phyloP scores from a whole-genome alignment of 495 filamentous ascomycete species.

The Neurospora sp. region DNA sequence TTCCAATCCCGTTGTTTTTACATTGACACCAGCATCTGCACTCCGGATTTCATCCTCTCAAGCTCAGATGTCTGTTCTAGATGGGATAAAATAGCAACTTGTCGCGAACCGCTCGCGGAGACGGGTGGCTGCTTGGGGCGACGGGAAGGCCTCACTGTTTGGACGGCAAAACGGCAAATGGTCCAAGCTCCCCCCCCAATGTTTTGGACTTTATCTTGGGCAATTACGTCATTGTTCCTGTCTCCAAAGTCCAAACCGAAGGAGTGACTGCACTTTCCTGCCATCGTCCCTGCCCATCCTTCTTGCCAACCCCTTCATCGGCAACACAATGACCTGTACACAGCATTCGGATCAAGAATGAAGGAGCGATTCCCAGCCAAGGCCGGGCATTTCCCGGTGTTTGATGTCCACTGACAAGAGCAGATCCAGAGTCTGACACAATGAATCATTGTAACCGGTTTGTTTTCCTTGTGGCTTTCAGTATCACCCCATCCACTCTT shows the following conservation, averaged over 20 bases:
- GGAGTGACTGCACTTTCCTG: background rate
- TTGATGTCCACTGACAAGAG: background rate
- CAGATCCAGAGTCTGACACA: background rate
- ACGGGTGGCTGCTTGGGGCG: background rate
- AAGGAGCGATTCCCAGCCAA: background rate
- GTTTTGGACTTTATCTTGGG: background rate
- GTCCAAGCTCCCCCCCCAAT: background rate
- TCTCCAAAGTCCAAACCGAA: background rate
- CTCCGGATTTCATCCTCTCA: background rate
- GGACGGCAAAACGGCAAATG: background rate
- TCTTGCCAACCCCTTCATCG: background rate
- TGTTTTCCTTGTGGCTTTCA: background rate
- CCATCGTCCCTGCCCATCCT: background rate
- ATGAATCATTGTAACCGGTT: background rate
- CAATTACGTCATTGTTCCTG: background rate
- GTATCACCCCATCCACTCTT: background rate
- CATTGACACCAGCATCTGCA: background rate
- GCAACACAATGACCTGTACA: background rate
- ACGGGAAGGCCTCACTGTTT: background rate
- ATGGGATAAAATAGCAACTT: background rate
- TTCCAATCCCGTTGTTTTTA: background rate
- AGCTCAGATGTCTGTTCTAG: background rate
- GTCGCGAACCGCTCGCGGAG: background rate
- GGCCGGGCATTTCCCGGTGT: background rate
- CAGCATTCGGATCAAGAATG: background rate